Evolutionary conservation across 371 early-diverging fungal species (phyloP).

Genomic region (Mucor irregularis): DNA sequence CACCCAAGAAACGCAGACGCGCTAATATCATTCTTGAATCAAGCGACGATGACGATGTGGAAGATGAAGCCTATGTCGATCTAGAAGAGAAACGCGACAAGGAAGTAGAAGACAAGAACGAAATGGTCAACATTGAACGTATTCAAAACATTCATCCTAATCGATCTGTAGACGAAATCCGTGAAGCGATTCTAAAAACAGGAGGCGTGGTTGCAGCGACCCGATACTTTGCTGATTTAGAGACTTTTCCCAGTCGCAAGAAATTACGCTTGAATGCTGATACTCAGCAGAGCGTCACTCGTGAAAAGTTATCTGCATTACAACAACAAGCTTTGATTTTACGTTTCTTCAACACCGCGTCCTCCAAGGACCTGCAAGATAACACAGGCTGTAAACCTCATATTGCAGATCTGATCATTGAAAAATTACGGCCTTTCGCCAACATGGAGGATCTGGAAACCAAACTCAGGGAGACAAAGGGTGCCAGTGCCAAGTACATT

Average conservation of each 20-base stretch:
- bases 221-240: background rate
- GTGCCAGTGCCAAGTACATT: conserved; percentile 61
- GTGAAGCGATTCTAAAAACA: background rate
- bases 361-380: conserved; percentile 62
- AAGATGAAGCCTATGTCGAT: conserved; percentile 22
- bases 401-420: conserved; percentile 58
- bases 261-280: background rate
- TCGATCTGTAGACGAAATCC: background rate
- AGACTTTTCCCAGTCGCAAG: background rate
- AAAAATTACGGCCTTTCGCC: conserved; percentile 62
- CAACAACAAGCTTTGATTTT: conserved; percentile 22
- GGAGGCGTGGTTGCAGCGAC: background rate
- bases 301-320: conserved; percentile 41
- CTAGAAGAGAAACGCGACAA: conserved; percentile 7
- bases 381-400: conserved; percentile 62
- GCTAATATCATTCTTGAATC: background rate
- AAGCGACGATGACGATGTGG: conserved; percentile 13
- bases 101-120: background rate
- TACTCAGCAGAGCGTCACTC: background rate
- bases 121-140: conserved; percentile 3
- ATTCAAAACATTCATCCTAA: conserved; percentile 7
- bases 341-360: conserved; percentile 66
- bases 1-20: background rate
- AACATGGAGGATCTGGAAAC: conserved; percentile 56
- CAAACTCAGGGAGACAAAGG: conserved; percentile 54